These are phyloP conservation scores for Capronia epimyces DNA, from an alignment of 2,329 filamentous ascomycete species.

Conservation along the genomic window DNA sequence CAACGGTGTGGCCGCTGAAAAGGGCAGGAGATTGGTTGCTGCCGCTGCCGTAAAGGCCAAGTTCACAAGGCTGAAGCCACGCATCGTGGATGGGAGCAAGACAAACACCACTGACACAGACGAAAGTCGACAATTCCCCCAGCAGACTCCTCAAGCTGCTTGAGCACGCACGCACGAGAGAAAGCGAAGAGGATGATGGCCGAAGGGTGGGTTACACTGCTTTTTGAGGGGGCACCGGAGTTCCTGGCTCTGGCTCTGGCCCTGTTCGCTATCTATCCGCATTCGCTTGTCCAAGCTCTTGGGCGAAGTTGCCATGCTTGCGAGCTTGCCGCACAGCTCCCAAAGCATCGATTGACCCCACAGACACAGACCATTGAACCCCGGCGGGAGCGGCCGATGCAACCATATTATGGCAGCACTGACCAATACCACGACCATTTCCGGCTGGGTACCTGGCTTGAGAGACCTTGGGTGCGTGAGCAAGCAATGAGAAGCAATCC, in stretches of 20 bases:
- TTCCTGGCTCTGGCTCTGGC: conserved; percentile 3
- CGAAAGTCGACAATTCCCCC: background rate
- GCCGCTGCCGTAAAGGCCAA: background rate
- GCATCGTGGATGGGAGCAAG: conserved; percentile 4
- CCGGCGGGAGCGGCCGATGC: conserved; percentile 2
- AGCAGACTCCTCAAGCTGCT: background rate
- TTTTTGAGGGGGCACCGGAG: conserved; percentile 6
- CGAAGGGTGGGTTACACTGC: conserved; percentile 3
- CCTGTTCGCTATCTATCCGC: background rate
- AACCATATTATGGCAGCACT: background rate
- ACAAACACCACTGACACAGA: background rate
- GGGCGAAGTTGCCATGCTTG: background rate
- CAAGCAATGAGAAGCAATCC: background rate
- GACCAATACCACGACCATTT: background rate
- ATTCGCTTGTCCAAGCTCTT: background rate
- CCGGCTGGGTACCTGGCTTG: conserved; percentile 1
- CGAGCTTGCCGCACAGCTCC: background rate
- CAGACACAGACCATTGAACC: background rate
- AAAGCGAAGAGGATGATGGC: background rate
- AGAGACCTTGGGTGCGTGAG: background rate
- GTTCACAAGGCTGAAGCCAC: background rate
- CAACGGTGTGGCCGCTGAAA: conserved; percentile 9
- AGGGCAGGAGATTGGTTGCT: background rate
- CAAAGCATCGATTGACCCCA: background rate
- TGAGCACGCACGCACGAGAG: conserved; percentile 9